These are phyloP conservation scores for Solanum aculeatissimum DNA, from an alignment of 305 asterid species.

Conservation along the genomic window DNA sequence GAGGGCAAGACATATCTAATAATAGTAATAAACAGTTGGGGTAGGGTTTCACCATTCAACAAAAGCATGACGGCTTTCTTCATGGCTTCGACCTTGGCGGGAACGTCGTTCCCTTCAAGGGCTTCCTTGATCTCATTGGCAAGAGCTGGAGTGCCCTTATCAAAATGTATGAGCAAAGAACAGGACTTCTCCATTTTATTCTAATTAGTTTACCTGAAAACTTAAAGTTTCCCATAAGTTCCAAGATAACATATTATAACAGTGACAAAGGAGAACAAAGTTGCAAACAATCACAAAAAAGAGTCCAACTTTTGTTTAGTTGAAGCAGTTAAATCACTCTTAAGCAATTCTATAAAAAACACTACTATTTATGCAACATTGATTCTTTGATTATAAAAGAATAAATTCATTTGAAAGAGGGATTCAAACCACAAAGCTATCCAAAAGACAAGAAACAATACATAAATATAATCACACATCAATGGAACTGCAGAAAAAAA, in stretches of 20 bases:
- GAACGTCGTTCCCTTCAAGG: slow-evolving; percentile 66
- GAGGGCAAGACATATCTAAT: slow-evolving; percentile 81
- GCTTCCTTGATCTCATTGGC: slow-evolving; percentile 95
- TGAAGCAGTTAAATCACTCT: neutral
- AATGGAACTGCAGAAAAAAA: neutral
- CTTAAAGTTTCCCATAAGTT: neutral
- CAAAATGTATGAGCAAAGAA: slow-evolving; percentile 75
- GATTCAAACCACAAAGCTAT: neutral
- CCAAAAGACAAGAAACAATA: neutral
- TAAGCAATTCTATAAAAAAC: neutral
- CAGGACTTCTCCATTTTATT: slow-evolving; percentile 72
- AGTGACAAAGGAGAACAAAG: neutral
- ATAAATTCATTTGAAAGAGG: neutral
- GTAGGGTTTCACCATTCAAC: slow-evolving; percentile 81
- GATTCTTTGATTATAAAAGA: neutral
- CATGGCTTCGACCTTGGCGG: slow-evolving; percentile 83
- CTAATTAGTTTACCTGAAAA: slow-evolving; percentile 1
- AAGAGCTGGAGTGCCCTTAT: slow-evolving; percentile 85
- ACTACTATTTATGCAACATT: neutral
- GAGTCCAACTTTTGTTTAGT: neutral
- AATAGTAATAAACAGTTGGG: slow-evolving; percentile 78
- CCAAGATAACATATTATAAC: neutral
- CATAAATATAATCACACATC: neutral
- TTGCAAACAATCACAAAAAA: neutral
- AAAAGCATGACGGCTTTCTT: slow-evolving; percentile 84